Evolutionary conservation across 2,329 filamentous ascomycete genomes (phyloP).

Genomic region (Aureobasidium melanogenum): DNA sequence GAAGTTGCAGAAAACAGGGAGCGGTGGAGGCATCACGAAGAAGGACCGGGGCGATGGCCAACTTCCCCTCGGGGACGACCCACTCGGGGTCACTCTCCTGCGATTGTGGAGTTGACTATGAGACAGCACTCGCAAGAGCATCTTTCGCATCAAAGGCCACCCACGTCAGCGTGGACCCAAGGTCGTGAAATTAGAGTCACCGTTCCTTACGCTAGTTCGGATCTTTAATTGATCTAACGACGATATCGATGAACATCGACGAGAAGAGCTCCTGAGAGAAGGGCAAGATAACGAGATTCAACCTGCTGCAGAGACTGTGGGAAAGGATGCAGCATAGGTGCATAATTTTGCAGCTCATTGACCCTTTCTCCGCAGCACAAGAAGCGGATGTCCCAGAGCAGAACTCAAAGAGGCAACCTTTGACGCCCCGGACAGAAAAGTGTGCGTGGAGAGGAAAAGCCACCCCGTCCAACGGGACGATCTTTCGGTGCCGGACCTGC

Average conservation of each 20-base stretch:
- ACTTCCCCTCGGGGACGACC: neutral
- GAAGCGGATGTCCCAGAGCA: neutral
- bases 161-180: conserved; percentile 2
- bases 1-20: neutral
- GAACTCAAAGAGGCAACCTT: neutral
- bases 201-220: neutral
- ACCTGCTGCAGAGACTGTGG: neutral
- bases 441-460: neutral
- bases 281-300: neutral
- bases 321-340: neutral
- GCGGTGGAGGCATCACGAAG: neutral
- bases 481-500: neutral
- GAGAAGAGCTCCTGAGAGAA: neutral
- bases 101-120: neutral
- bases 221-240: neutral
- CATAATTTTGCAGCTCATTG: neutral
- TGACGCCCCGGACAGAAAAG: neutral
- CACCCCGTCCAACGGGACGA: neutral
- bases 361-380: neutral
- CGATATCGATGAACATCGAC: neutral
- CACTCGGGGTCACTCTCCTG: neutral
- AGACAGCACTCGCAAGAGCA: neutral
- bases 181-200: neutral
- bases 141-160: neutral
- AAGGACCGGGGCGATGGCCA: neutral